Percentiles rank a stretch among this genome's conserved stretches.
These are phyloP conservation scores for Trichoderma oligosporum DNA, from an alignment of 2,329 filamentous ascomycete species.

Conservation along the genomic window DNA sequence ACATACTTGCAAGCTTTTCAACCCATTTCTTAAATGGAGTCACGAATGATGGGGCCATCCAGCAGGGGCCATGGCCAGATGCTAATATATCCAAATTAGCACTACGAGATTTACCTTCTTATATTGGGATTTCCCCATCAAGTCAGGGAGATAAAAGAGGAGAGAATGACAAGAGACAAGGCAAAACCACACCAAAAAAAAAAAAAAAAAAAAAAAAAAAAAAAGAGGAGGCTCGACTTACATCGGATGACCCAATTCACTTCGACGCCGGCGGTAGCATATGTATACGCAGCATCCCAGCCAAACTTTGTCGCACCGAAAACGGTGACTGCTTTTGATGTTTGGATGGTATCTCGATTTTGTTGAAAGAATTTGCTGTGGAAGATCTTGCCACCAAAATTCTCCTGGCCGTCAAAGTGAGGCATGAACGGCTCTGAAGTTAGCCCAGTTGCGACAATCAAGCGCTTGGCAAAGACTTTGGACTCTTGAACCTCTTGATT, in stretches of 20 bases:
- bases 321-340: slow-evolving; percentile 47
- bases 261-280: slow-evolving; percentile 50
- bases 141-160: no score
- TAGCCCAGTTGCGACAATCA: slow-evolving; percentile 54
- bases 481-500: slow-evolving; percentile 21
- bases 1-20: slow-evolving; percentile 59
- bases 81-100: slow-evolving; percentile 24
- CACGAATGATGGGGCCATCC: slow-evolving; percentile 57
- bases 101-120: background rate
- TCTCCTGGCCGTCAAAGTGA: slow-evolving; percentile 43
- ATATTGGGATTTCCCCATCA: no score
- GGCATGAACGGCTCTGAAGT: slow-evolving; percentile 49
- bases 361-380: slow-evolving; percentile 46
- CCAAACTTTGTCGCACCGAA: slow-evolving; percentile 63
- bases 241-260: slow-evolving; percentile 60
- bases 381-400: slow-evolving; percentile 46
- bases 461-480: slow-evolving; percentile 41
- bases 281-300: slow-evolving; percentile 62
- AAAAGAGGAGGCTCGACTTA: slow-evolving; percentile 21
- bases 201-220: no score
- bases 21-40: slow-evolving; percentile 65
- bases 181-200: no score
- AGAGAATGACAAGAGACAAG: no score
- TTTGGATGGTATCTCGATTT: slow-evolving; percentile 39
- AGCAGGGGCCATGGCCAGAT: slow-evolving; percentile 56